Evolutionary conservation across 805 yeast genomes (phyloP), one percentile per base, ranked within the genome.

Genomic region (Yarrowia osloensis): DNA sequence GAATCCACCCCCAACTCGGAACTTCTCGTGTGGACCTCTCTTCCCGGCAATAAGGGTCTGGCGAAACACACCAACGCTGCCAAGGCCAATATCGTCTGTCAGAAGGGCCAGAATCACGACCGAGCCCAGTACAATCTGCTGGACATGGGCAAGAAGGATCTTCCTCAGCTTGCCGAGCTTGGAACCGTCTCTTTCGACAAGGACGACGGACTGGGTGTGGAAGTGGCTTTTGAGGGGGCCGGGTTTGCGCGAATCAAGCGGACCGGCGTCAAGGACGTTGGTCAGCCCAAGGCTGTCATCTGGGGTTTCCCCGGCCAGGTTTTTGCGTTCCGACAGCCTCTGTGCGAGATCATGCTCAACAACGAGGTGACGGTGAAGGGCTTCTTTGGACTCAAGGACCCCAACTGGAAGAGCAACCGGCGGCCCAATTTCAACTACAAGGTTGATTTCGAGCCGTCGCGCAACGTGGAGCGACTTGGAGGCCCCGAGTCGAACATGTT

Each of bases 221-320:
- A 61, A 24, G 54, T 61, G 13, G 66, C 54, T 2, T 44, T 61
- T 22, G 52, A 44, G 31, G 66, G 66, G 4, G 66, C 66, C 8
- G 66, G 66, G 1, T 61, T 31, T 19, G 54, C 33, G 5, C 39
- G 66, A n/a, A 44, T 61, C 29, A 61, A 61, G 15, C 52, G 54
- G 1, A 44, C 66, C 2, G 52, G 52, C 3, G 3, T n/a, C 9
- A 44, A 61, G 54, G 24, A 19, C 3, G n/a, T 3, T 7, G 57
- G 26, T 1, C 3, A 13, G 15, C 63, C 63, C 37, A 42, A 15
- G n/a, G 52, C 54, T 1, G 26, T 21, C 33, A 21, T 61, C 15
- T 61, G 66, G 66, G 66, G 66, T 15, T 61, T 44, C 26, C 54
- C 66, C 0, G 66, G 66, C 4, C 66, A 61, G 19, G 54, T 61